phyloP scores from a whole-genome alignment of 768 basidiomycete species.

The Neoboletus subvelutipes region DNA sequence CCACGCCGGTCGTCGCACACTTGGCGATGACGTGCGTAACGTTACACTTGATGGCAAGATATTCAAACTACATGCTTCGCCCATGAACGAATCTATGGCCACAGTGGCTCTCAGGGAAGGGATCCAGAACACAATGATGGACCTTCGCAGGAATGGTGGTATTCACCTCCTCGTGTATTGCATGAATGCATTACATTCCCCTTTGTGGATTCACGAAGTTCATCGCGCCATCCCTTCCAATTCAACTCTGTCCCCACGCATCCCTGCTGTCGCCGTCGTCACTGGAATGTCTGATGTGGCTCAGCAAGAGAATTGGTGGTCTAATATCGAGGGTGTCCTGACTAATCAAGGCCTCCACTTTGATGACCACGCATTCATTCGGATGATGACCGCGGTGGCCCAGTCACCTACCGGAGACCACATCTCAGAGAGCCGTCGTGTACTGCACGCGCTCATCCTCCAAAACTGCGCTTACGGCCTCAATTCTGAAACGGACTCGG shows the following conservation, averaged over 20 bases:
- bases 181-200: slow-evolving; percentile 15
- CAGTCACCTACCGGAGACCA: slow-evolving; percentile 4
- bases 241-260: neutral
- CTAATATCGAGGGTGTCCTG: slow-evolving; percentile 1
- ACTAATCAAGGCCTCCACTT: slow-evolving; percentile 14
- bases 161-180: slow-evolving; percentile 23
- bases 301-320: slow-evolving; percentile 24
- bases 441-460: slow-evolving; percentile 17
- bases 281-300: slow-evolving; percentile 7
- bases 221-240: slow-evolving; percentile 9
- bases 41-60: slow-evolving; percentile 17
- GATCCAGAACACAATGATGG: slow-evolving; percentile 5
- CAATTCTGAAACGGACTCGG: neutral
- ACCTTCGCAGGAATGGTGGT: slow-evolving; percentile 18
- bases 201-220: slow-evolving; percentile 12
- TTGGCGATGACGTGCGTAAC: slow-evolving; percentile 4
- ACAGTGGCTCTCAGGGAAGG: neutral
- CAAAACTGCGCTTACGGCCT: neutral
- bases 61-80: slow-evolving; percentile 11
- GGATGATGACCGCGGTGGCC: neutral
- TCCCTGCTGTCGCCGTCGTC: slow-evolving; percentile 21
- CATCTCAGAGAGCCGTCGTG: slow-evolving; percentile 8
- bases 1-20: neutral
- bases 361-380: slow-evolving; percentile 19
- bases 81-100: slow-evolving; percentile 2